Base-by-base conservation (phyloP, 2,329 filamentous ascomycete genomes). In the Periconia digitata region DNA sequence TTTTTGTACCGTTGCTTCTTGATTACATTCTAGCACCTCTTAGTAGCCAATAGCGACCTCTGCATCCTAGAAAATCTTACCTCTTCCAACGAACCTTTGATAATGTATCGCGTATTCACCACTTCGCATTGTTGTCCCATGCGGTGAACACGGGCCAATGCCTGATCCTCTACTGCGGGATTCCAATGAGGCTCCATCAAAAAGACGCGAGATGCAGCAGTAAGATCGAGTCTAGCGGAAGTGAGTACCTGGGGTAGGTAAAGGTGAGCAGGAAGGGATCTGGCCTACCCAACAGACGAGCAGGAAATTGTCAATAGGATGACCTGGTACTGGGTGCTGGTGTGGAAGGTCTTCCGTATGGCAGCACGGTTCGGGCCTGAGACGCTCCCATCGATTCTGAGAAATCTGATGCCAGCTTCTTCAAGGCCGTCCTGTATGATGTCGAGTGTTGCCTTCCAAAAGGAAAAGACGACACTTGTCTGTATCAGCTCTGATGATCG, bases 171-270 rank as follows among this genome's bases (percentile, higher is more conserved):
- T 0, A 75, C 35, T 0, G 70, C 72, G 1, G 73, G 74, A 17
- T 76, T 78, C 60, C 75, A 73, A n/a, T 80, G 77, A 0, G 78
- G 78, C 43, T 81, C 78, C 63, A 81, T 72, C 0, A 80, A 65
- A 39, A 77, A 77, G 0, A 72, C 76, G 2, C 74, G 65, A 0
- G 75, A 74, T 0, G 78, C 78, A 0, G 62, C 73, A 0, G 76
- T 79, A 0, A 81, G 60, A 0, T 76, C 78, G 7, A 79, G 62
- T 0, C 76, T 78, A 43, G 18, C 36, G 16, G n/a, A n/a, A n/a
- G n/a, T n/a, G n/a, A n/a, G 24, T 27, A 27, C 12, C 24, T 7
- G 24, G 7, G 6, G 38, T 10, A 43, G 36, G 40, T 16, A 23
- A 20, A 8, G 12, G 13, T 12, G 18, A 20, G n/a, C 35, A 27